phyloP scores from a whole-genome alignment of 768 basidiomycete genomes.

The Rhodotorula sphaerocarpa region DNA sequence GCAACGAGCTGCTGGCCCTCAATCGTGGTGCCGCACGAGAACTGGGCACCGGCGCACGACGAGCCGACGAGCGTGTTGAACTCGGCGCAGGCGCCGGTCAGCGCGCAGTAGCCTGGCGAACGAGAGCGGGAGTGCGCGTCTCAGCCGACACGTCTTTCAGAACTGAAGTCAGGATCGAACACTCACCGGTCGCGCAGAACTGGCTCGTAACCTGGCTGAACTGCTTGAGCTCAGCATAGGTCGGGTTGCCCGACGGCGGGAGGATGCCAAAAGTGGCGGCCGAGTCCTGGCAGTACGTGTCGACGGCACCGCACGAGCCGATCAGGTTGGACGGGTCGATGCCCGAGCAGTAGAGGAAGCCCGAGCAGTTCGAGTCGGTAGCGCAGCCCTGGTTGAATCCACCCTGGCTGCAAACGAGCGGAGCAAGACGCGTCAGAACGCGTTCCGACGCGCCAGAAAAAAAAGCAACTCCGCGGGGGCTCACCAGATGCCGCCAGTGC shows the following conservation, averaged over 20 bases:
- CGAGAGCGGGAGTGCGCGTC: too few relatives aligned
- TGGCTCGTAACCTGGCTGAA: neutral
- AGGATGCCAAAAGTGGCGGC: too few relatives aligned
- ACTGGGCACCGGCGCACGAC: neutral
- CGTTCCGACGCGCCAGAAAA: too few relatives aligned
- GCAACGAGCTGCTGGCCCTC: too few relatives aligned
- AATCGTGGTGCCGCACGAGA: neutral
- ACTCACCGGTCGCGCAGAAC: neutral
- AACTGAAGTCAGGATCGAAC: too few relatives aligned
- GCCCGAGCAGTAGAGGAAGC: slow-evolving; percentile 20
- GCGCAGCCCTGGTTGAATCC: slow-evolving; percentile 11
- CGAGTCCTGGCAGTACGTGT: neutral
- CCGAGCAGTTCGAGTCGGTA: slow-evolving; percentile 12
- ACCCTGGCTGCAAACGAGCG: neutral
- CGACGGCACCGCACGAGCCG: slow-evolving; percentile 17
- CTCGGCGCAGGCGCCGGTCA: neutral
- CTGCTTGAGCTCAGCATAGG: too few relatives aligned
- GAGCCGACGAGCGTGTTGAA: neutral
- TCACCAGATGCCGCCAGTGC: slow-evolving; percentile 1
- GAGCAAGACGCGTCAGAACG: neutral
- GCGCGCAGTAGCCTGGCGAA: neutral
- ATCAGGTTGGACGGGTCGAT: neutral
- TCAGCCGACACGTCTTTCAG: neutral
- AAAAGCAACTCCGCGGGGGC: too few relatives aligned
- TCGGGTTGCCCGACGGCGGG: neutral